These are phyloP conservation scores for Groenewaldozyma auringiensis DNA, from an alignment of 1,139 yeast species.

Conservation along the genomic window DNA sequence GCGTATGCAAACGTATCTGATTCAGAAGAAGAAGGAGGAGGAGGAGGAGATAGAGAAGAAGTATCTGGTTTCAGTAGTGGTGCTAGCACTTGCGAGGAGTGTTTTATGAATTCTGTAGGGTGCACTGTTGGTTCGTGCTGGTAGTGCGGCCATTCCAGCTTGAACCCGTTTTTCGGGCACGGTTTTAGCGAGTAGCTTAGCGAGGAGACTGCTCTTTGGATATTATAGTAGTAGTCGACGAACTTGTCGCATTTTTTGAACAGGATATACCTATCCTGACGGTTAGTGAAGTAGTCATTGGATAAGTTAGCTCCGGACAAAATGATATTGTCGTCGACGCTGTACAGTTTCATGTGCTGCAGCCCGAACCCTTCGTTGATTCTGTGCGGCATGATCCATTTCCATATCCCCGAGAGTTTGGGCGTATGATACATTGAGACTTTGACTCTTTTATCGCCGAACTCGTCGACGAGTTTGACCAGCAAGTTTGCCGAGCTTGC, in stretches of 20 bases:
- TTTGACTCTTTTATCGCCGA: conserved; percentile 64
- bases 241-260: conserved; percentile 47
- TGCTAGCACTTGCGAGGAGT: conserved; percentile 49
- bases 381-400: conserved; percentile 64
- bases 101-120: conserved; percentile 48
- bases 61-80: conserved; percentile 40
- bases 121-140: conserved; percentile 66
- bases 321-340: conserved; percentile 84
- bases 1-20: conserved; percentile 72
- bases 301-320: conserved; percentile 90
- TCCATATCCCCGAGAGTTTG: conserved; percentile 59
- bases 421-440: conserved; percentile 89
- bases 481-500: conserved; percentile 67
- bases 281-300: conserved; percentile 84
- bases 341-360: conserved; percentile 96
- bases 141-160: conserved; percentile 64
- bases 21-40: not conserved
- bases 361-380: conserved; percentile 87
- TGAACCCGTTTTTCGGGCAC: conserved; percentile 36
- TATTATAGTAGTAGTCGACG: conserved; percentile 61
- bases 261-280: conserved; percentile 87
- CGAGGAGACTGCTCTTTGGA: conserved; percentile 60
- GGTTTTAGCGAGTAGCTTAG: conserved; percentile 60
- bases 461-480: conserved; percentile 56
- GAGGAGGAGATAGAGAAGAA: not conserved